Evolutionary conservation across 1,139 yeast genomes (phyloP).

Genomic region (Blastobotrys illinoisensis): DNA sequence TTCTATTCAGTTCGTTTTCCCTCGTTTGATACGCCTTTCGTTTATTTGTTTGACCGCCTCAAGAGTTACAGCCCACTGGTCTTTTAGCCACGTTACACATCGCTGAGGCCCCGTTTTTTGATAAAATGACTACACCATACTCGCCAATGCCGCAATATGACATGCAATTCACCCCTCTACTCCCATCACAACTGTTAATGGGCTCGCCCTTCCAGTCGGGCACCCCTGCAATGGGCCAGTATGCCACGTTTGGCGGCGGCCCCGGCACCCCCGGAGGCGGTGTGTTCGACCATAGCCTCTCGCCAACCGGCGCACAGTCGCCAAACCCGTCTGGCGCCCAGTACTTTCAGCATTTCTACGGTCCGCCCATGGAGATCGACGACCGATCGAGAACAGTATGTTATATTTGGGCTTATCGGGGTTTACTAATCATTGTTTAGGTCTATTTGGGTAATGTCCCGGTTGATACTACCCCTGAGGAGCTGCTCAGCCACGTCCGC

Average conservation of each 20-base stretch:
- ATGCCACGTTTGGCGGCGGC: constrained; percentile 29
- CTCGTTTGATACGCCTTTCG: not conserved
- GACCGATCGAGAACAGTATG: constrained; percentile 46
- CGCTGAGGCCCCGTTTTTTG: not conserved
- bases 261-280: constrained; percentile 9
- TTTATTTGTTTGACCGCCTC: not conserved
- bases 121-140: constrained; percentile 11
- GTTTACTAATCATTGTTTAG: no score
- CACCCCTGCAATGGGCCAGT: constrained; percentile 31
- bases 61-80: not conserved
- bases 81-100: not conserved
- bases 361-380: constrained; percentile 16
- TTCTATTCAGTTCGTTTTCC: not conserved
- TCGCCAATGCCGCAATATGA: constrained; percentile 33
- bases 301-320: constrained; percentile 10
- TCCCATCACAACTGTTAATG: constrained; percentile 63
- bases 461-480: constrained; percentile 70
- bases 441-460: constrained; percentile 91
- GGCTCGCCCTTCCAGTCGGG: constrained; percentile 60
- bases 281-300: constrained; percentile 11
- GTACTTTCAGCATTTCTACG: constrained; percentile 18
- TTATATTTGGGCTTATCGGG: no score
- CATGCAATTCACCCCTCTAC: constrained; percentile 46
- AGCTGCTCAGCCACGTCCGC: constrained; percentile 80
- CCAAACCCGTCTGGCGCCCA: constrained; percentile 6